Evolutionary conservation across 164 flowering plant species (phyloP).

Genomic region (Kingdonia uniflora): DNA sequence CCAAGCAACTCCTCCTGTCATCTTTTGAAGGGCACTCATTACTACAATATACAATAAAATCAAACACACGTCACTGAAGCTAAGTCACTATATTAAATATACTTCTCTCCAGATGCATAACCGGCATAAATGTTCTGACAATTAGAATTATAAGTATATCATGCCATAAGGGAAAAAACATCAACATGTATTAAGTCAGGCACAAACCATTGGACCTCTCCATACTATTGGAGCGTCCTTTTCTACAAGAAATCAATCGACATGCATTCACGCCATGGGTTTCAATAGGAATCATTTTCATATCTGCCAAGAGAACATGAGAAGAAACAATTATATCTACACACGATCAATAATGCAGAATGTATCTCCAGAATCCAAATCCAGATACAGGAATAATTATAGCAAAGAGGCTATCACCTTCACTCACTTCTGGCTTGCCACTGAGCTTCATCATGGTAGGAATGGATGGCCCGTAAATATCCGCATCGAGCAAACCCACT

Average conservation of each 20-base stretch:
- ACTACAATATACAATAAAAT: constrained; percentile 25
- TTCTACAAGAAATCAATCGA: constrained; percentile 85
- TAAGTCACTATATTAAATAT: no score
- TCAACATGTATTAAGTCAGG: background rate
- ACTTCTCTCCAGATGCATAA: no score
- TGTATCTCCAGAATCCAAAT: no score
- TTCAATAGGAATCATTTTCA: constrained; percentile 88
- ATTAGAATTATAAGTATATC: no score
- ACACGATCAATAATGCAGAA: no score
- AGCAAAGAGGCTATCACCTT: constrained; percentile 35
- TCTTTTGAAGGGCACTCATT: constrained; percentile 80
- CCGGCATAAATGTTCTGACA: no score
- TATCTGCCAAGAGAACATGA: constrained; percentile 27
- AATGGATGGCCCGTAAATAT: constrained; percentile 92
- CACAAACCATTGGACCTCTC: constrained; percentile 97
- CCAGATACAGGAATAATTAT: background rate
- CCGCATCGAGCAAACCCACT: constrained; percentile 95
- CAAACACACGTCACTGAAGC: no score
- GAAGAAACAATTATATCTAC: background rate
- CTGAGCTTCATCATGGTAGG: constrained; percentile 93
- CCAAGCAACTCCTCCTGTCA: constrained; percentile 91
- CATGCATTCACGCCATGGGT: constrained; percentile 90
- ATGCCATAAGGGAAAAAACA: no score
- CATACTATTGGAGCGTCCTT: constrained; percentile 85
- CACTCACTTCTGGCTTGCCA: constrained; percentile 71